Base-by-base conservation (phyloP, 805 yeast genomes). In the Candida wancherniae region DNA sequence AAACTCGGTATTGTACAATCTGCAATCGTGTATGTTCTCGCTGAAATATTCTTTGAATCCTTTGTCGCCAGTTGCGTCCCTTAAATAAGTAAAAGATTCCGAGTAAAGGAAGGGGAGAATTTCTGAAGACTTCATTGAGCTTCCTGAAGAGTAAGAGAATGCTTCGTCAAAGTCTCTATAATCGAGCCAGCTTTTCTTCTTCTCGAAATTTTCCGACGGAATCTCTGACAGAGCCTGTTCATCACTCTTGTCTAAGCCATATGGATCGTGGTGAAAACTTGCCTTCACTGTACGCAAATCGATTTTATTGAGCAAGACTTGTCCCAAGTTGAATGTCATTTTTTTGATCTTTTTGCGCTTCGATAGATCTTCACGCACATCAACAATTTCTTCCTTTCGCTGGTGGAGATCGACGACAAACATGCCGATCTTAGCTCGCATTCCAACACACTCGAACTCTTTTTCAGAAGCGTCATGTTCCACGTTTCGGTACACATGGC, bases 311-410 rank as follows among this genome's bases (percentile, higher is more conserved):
- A 78, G 50, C 14, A 65, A 69, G 5, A 80, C 69, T 40, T 79
- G 79, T n/a, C 87, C 90, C 26, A 75, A 62, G 42, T 74, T 68
- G 61, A 83, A 78, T 40, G 68, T 71, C 70, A 80, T 69, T 37
- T 69, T 73, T 67, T 71, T 62, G 10, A 68, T 54, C 38, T 67
- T 69, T 34, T 61, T 73, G 33, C 65, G 71, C 27, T 56, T 58
- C 18, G 73, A 63, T 14, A 77, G 53, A 6, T 64, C 69, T 17
- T 71, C 68, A 40, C 67, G 70, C 34, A 55, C 45, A 16, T 50
- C 46, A 3, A 55, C 42, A 10, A 55, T 41, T 9, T 59, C 58
- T 34, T 65, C 70, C 30, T 61, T 65, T 20, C 66, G 45, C 40
- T 61, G 69, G 36, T 62, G 70, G 17, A 66, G 45, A 38, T 64